Percentiles rank a stretch among this genome's conserved stretches.
Conservation (phyloP, 108 stramenopile species). For the Fistulifera solaris region DNA sequence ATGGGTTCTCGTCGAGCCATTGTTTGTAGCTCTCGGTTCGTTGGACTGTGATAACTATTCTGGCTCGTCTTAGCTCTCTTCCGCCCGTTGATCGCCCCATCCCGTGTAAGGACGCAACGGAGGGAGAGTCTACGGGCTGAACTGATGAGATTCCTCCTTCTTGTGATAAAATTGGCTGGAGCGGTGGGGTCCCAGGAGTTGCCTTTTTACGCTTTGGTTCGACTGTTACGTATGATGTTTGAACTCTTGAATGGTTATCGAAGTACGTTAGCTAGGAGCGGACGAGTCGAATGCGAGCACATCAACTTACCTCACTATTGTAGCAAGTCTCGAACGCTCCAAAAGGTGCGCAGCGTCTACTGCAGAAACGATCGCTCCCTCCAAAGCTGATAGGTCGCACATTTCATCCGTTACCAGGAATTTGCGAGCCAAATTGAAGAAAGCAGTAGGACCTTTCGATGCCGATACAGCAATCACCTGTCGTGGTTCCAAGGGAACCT, state of each 20-base stretch:
- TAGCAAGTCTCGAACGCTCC: constrained; percentile 71
- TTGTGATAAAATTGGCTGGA: constrained; percentile 2
- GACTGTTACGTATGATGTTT: constrained; percentile 68
- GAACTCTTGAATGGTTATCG: constrained; percentile 27
- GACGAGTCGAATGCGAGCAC: too few relatives aligned
- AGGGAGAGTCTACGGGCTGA: too few relatives aligned
- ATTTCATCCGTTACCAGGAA: constrained; percentile 75
- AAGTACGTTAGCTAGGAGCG: background rate
- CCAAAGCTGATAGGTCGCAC: constrained; percentile 74
- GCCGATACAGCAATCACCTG: constrained; percentile 84
- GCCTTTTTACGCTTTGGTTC: constrained; percentile 50
- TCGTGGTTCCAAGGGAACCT: constrained; percentile 15
- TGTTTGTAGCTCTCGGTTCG: constrained; percentile 64
- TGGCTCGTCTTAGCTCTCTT: constrained; percentile 58
- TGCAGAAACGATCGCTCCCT: constrained; percentile 80
- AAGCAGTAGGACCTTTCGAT: constrained; percentile 70
- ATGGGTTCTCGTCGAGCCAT: constrained; percentile 73
- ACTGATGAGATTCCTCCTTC: background rate
- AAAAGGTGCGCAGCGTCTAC: constrained; percentile 80
- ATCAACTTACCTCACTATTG: constrained; percentile 51
- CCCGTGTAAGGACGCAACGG: background rate
- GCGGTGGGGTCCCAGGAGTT: background rate
- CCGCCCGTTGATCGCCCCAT: constrained; percentile 6
- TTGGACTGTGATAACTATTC: constrained; percentile 68
- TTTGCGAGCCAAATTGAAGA: constrained; percentile 74